Base-by-base conservation (phyloP, 2,329 filamentous ascomycete species). In the Trichoderma cornu-damae region DNA sequence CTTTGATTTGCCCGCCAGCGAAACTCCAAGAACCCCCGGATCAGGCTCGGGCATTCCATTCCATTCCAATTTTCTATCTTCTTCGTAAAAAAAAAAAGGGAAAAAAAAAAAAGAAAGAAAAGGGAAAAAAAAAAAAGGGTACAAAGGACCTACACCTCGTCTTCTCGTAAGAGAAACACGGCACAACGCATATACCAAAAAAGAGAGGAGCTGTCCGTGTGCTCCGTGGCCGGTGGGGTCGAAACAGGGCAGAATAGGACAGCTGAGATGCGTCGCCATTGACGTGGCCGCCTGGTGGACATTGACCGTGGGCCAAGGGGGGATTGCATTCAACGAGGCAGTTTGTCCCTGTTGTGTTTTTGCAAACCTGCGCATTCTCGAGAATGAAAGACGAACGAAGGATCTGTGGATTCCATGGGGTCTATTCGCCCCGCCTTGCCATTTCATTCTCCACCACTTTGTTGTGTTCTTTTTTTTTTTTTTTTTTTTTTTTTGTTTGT, bases 371-470 rank as follows among this genome's bases (percentile, higher is more conserved):
- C 11, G 9, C 37, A 9, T 7, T 12, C 20, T 44, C 14, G 18
- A 37, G 18, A 28, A 26, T 53, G 18, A 35, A 16, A 3, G n/a
- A 28, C 43, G 24, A 52, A 42, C n/a, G 12, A 48, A 24, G 11
- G 26, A 28, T 3, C 4, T 43, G 49, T 32, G 34, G 37, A 35
- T 4, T 49, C 22, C 11, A 18, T 18, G 9, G 1, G n/a, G n/a
- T n/a, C 9, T 37, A 26, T 26, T 14, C 24, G 50, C 50, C 28
- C 50, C 30, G 50, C 50, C n/a, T 9, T 34, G n/a, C n/a, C 44
- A 53, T 53, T 53, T 11, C 44, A 53, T 53, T 53, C 38, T 53
- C 50, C 50, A 43, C 50, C 28, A 14, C 49, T n/a, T n/a, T 12
- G 8, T 22, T 52, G 48, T 9, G 9, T 14, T 30, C 6, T 30